phyloP scores from a whole-genome alignment of 2,329 filamentous ascomycete genomes.

The Fusarium brevicatenulatum region DNA sequence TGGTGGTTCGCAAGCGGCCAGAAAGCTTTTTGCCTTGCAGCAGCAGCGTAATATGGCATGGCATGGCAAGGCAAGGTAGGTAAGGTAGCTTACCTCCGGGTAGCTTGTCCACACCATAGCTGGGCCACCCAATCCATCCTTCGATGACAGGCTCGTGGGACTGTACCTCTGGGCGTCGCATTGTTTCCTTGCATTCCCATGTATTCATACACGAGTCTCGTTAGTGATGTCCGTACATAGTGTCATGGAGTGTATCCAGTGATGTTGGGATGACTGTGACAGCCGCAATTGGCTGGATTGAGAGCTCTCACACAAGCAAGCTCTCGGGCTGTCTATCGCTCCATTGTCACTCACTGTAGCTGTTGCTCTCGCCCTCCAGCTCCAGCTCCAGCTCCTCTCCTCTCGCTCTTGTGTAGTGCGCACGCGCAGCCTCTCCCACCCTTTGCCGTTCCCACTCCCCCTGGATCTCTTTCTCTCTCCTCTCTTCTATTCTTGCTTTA shows the following conservation, averaged over 20 bases:
- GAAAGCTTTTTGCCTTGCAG: constrained; percentile 19
- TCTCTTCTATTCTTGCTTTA: constrained; percentile 27
- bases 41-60: neutral
- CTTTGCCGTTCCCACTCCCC: constrained; percentile 37
- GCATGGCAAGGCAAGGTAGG: neutral
- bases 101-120: constrained; percentile 33
- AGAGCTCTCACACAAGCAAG: constrained; percentile 34
- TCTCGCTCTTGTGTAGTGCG: constrained; percentile 12
- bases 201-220: constrained; percentile 31
- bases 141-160: constrained; percentile 35
- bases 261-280: constrained; percentile 27
- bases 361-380: constrained; percentile 13
- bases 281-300: constrained; percentile 32
- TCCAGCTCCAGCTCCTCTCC: neutral
- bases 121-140: constrained; percentile 33
- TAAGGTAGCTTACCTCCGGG: constrained; percentile 31
- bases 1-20: constrained; percentile 28
- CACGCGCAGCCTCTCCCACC: constrained; percentile 40
- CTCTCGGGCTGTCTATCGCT: constrained; percentile 24
- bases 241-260: constrained; percentile 38
- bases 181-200: constrained; percentile 31
- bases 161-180: constrained; percentile 26
- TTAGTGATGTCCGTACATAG: constrained; percentile 31
- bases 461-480: constrained; percentile 27
- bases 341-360: constrained; percentile 7